Evolutionary conservation across 805 yeast species (phyloP), one percentile per base, ranked within the genome.

Genomic region (Martiniozyma abietophila): DNA sequence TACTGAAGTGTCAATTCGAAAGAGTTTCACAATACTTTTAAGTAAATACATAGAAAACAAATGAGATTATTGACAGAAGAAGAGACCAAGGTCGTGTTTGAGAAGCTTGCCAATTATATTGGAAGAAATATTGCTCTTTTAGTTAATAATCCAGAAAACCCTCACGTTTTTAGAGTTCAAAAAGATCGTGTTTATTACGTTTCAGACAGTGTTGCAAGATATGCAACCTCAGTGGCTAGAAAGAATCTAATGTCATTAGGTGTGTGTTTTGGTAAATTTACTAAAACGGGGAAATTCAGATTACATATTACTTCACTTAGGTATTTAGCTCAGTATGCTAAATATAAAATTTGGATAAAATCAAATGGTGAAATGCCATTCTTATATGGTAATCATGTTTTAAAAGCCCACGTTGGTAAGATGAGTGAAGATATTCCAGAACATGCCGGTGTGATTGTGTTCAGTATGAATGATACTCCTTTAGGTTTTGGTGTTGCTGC

Each of bases 341-440:
- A 82, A 57, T 86, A 79, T 64, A 92, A 89, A 62, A 67, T 92
- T 26, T 92, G 98, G 98, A 84, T 92, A 60, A 92, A 92, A 59
- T 77, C 76, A 33, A 92, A 92, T 54, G 98, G 98, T 49, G 98
- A 92, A 61, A 92, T 92, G 98, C 97, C 98, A 10, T 92, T 80
- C 56, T 62, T 92, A 45, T 92, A 92, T 50, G 98, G 98, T 24
- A 92, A 92, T 64, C 95, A 92, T 57, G 89, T 89, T 18, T 67
- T 92, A 47, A 92, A 92, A 56, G 98, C 98, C 4, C 98, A 92
- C 55, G 70, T 92, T 37, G 98, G 98, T 23, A 80, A 86, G 50
- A 85, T 92, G 82, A 81, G 94, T 36, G 98, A 92, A 47, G 97
- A 92, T 54, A 83, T 92, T 36, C 97, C 97, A 20, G 97, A 89